These are phyloP conservation scores for Mycena vitilis DNA, from an alignment of 768 basidiomycete genomes.

Conservation along the genomic window DNA sequence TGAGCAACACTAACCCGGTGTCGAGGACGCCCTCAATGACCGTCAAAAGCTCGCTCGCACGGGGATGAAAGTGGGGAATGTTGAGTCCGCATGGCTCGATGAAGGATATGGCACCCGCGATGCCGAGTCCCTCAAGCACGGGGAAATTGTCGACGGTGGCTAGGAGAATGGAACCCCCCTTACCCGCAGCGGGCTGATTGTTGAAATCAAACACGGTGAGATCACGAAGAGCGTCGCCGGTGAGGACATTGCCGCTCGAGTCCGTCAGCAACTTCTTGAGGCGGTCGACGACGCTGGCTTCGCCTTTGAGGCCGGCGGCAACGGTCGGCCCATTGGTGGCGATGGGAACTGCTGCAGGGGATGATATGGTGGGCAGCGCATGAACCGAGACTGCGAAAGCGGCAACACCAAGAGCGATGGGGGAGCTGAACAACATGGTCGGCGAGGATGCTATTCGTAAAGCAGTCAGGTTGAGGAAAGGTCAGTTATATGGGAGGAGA, in stretches of 20 bases:
- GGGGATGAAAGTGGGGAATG: constrained; percentile 38
- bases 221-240: constrained; percentile 6
- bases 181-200: background rate
- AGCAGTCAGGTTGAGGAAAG: no score
- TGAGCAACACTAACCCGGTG: background rate
- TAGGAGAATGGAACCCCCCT: constrained; percentile 32
- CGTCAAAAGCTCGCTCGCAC: constrained; percentile 5
- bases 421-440: background rate
- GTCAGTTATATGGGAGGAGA: no score
- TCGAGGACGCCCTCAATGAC: background rate
- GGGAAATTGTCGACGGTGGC: constrained; percentile 36
- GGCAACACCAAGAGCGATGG: background rate
- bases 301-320: background rate
- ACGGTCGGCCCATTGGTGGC: background rate
- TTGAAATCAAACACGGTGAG: constrained; percentile 16
- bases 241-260: constrained; percentile 27
- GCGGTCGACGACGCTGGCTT: constrained; percentile 26
- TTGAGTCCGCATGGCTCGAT: constrained; percentile 33
- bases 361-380: background rate
- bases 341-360: background rate
- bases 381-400: background rate
- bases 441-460: no score
- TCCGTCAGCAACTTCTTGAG: constrained; percentile 42
- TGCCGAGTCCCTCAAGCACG: constrained; percentile 20
- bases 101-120: constrained; percentile 20